Conservation (phyloP, 768 basidiomycete species). For the Mycena chlorophos region DNA sequence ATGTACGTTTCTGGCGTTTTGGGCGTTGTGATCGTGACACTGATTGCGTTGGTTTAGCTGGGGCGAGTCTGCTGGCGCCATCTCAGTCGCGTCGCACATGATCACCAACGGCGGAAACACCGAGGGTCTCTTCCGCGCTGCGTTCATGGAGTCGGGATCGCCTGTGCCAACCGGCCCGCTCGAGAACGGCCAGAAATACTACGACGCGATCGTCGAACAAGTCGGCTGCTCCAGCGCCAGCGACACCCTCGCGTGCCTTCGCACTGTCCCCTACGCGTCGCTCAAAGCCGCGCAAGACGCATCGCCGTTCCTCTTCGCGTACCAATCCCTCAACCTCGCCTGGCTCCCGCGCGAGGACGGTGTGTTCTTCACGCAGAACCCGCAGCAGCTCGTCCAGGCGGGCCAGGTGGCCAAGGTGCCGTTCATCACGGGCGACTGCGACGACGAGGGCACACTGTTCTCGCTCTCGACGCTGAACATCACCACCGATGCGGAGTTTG, state of each 20-base stretch:
- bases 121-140: slow-evolving; percentile 51
- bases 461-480: slow-evolving; percentile 46
- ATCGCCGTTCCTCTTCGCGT: slow-evolving; percentile 43
- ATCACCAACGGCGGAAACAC: slow-evolving; percentile 44
- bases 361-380: slow-evolving; percentile 44
- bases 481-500: slow-evolving; percentile 17
- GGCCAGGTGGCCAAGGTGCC: slow-evolving; percentile 50
- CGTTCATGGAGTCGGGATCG: slow-evolving; percentile 51
- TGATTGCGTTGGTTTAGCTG: slow-evolving; percentile 34
- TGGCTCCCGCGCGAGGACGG: slow-evolving; percentile 57
- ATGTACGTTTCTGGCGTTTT: slow-evolving; percentile 32
- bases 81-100: slow-evolving; percentile 53
- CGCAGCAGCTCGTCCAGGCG: slow-evolving; percentile 41
- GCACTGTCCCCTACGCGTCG: slow-evolving; percentile 36
- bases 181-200: slow-evolving; percentile 45
- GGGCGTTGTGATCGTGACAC: background rate
- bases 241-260: slow-evolving; percentile 48
- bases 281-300: slow-evolving; percentile 45
- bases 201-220: slow-evolving; percentile 42
- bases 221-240: slow-evolving; percentile 40
- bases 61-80: slow-evolving; percentile 61
- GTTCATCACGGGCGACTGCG: slow-evolving; percentile 51
- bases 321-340: slow-evolving; percentile 32
- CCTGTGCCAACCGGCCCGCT: slow-evolving; percentile 48
- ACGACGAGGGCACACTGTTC: slow-evolving; percentile 62